phyloP scores from a whole-genome alignment of 345 rosid species.

The Salix dunnii region DNA sequence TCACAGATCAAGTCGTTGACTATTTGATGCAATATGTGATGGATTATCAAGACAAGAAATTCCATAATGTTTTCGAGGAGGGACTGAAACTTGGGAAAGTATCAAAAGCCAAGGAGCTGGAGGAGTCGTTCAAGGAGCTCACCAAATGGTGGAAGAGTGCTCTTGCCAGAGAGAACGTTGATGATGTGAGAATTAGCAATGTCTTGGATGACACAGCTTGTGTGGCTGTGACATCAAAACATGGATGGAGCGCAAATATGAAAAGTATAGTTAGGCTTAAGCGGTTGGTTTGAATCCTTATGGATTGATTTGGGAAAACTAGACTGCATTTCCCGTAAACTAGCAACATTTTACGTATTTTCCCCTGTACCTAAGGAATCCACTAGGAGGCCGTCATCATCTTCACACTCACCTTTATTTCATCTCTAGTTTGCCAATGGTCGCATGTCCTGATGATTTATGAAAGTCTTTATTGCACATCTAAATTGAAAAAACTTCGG shows the following conservation, averaged over 20 bases:
- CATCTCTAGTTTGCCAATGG: background rate
- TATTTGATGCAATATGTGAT: conserved; percentile 97
- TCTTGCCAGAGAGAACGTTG: conserved; percentile 81
- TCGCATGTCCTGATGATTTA: background rate
- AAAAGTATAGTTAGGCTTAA: too few relatives aligned
- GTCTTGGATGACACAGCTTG: conserved; percentile 92
- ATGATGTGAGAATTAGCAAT: conserved; percentile 83
- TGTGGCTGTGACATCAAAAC: conserved; percentile 79
- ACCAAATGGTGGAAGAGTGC: conserved; percentile 91
- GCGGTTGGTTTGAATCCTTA: too few relatives aligned
- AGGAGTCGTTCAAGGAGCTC: conserved; percentile 89
- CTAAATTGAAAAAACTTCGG: background rate
- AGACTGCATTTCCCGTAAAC: too few relatives aligned
- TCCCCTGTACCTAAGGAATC: too few relatives aligned
- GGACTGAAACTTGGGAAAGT: conserved; percentile 85
- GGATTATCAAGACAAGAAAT: conserved; percentile 90
- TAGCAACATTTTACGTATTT: too few relatives aligned
- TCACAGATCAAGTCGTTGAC: conserved; percentile 96
- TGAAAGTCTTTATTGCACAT: background rate
- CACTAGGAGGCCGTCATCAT: background rate
- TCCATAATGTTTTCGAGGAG: conserved; percentile 95
- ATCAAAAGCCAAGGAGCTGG: conserved; percentile 72
- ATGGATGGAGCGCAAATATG: conserved; percentile 98
- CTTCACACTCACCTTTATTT: background rate
- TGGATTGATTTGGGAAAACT: too few relatives aligned